phyloP scores from a whole-genome alignment of 768 basidiomycete genomes.

The Rhizopogon vesiculosus region DNA sequence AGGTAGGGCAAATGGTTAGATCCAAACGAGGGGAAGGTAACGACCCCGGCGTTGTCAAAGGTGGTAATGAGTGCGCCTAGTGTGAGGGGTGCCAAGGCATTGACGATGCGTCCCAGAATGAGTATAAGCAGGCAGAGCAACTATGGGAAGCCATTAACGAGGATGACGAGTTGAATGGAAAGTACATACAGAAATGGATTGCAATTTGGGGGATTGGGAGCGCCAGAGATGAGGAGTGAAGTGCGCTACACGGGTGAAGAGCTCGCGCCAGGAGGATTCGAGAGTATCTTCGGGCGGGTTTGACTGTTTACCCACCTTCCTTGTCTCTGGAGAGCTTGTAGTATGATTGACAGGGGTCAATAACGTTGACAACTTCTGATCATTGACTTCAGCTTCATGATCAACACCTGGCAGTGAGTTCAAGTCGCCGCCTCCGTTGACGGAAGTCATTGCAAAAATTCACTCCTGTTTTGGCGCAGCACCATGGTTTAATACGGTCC shows the following conservation, averaged over 20 bases:
- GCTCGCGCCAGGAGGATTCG: slow-evolving; percentile 69
- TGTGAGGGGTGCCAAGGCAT: slow-evolving; percentile 63
- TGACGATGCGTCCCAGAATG: slow-evolving; percentile 71
- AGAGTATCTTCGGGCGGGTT: slow-evolving; percentile 36
- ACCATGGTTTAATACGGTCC: too few relatives aligned
- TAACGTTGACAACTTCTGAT: too few relatives aligned
- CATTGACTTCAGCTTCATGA: too few relatives aligned
- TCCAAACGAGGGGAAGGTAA: neutral
- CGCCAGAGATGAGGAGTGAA: slow-evolving; percentile 87
- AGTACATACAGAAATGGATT: slow-evolving; percentile 45
- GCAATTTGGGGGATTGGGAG: slow-evolving; percentile 55
- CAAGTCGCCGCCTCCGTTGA: too few relatives aligned
- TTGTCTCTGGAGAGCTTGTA: too few relatives aligned
- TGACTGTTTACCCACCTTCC: too few relatives aligned
- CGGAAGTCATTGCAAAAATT: too few relatives aligned
- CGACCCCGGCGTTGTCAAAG: slow-evolving; percentile 5
- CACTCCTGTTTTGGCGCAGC: too few relatives aligned
- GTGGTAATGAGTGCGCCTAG: slow-evolving; percentile 43
- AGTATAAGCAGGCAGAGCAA: slow-evolving; percentile 66
- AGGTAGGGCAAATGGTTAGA: slow-evolving; percentile 54
- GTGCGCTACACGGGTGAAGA: slow-evolving; percentile 57
- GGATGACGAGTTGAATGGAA: slow-evolving; percentile 31
- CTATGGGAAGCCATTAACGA: slow-evolving; percentile 27
- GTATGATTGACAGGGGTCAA: too few relatives aligned
- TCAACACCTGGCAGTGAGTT: too few relatives aligned